Conservation (phyloP, 768 basidiomycete species). For the Asterophora lycoperdoides region DNA sequence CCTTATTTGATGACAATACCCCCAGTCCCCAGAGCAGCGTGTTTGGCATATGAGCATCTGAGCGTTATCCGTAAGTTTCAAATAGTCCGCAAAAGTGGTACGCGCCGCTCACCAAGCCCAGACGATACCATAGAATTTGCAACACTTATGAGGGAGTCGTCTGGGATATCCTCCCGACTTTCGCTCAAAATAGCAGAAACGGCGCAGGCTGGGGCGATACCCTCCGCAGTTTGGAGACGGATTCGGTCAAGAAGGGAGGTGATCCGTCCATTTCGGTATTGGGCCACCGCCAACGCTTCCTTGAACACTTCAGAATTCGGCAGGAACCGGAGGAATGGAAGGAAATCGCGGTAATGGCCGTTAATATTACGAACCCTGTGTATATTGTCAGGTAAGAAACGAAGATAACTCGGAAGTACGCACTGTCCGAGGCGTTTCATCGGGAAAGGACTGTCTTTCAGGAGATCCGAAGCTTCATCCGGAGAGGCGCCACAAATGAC, state of each 20-base stretch:
- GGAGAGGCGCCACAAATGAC: conserved; percentile 12
- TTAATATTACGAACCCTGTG: conserved; percentile 14
- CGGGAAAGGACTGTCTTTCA: conserved; percentile 14
- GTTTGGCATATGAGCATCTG: conserved; percentile 17
- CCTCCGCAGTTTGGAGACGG: conserved; percentile 3
- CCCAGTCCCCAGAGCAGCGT: conserved; percentile 16
- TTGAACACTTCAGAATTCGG: conserved; percentile 9
- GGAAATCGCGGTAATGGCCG: conserved; percentile 14
- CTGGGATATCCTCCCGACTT: conserved; percentile 11
- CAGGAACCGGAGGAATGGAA: conserved; percentile 13
- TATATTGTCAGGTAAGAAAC: not conserved
- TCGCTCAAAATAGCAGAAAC: conserved; percentile 11
- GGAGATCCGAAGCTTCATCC: conserved; percentile 9
- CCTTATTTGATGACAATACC: conserved; percentile 9
- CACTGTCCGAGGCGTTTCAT: conserved; percentile 19
- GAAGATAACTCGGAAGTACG: not conserved
- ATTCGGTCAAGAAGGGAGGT: conserved; percentile 8
- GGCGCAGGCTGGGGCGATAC: conserved; percentile 10
- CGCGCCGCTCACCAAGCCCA: conserved; percentile 5
- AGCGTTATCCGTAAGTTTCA: not conserved
- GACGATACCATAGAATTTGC: conserved; percentile 19
- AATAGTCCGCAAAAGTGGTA: not conserved
- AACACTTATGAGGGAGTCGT: conserved; percentile 14
- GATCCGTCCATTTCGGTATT: conserved; percentile 12
- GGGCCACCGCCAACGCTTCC: conserved; percentile 12